These are phyloP conservation scores for Aureobasidium sp. DNA, from an alignment of 2,329 filamentous ascomycete species.

Conservation along the genomic window DNA sequence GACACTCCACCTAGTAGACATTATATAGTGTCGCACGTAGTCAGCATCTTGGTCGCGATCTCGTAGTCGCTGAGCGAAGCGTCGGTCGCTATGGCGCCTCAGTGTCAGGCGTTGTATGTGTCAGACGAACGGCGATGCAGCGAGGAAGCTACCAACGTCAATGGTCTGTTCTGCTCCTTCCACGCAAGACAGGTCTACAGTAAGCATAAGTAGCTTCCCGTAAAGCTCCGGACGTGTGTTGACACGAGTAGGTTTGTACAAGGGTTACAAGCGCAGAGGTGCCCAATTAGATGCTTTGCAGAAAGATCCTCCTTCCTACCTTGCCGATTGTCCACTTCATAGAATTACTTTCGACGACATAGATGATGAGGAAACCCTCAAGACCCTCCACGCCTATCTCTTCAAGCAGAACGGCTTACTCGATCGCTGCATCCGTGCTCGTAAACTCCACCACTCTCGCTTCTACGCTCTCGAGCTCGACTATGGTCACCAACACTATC, in stretches of 20 bases:
- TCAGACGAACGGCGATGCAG: constrained; percentile 33
- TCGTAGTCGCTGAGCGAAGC: not conserved
- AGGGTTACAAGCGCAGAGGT: constrained; percentile 45
- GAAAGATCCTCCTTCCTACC: constrained; percentile 32
- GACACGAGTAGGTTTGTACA: constrained; percentile 34
- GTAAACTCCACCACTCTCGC: constrained; percentile 37
- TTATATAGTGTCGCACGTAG: not conserved
- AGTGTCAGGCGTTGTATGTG: constrained; percentile 27
- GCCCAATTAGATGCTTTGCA: constrained; percentile 36
- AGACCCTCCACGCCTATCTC: constrained; percentile 36
- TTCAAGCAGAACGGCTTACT: constrained; percentile 33
- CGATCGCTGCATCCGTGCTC: constrained; percentile 37
- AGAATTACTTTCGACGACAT: constrained; percentile 36
- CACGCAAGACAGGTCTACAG: constrained; percentile 37
- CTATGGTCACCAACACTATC: constrained; percentile 39
- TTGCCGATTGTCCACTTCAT: constrained; percentile 32
- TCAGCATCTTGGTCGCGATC: too few relatives aligned
- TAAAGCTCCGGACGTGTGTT: not conserved
- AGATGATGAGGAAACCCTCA: constrained; percentile 32
- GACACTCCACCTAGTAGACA: not conserved
- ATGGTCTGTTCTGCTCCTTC: constrained; percentile 38
- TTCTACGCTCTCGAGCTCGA: constrained; percentile 39
- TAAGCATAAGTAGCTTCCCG: not conserved
- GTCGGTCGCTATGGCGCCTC: constrained; percentile 4
- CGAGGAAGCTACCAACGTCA: constrained; percentile 33